These are phyloP conservation scores for Eutrema japonicum DNA, from an alignment of 345 rosid species.

Conservation along the genomic window DNA sequence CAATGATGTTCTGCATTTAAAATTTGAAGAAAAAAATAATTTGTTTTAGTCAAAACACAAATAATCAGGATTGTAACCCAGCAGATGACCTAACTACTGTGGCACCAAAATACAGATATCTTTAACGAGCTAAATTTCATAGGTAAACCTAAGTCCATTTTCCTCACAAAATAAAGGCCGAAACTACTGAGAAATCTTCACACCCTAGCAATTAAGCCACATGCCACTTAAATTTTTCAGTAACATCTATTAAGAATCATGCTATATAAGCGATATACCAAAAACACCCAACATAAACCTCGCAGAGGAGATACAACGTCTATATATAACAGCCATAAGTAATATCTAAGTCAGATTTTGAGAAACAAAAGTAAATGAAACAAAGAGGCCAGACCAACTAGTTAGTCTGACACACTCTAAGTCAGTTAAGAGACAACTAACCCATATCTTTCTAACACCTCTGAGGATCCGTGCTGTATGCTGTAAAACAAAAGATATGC, in stretches of 20 bases:
- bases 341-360: constrained; percentile 18
- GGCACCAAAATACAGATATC: constrained; percentile 28
- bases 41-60: constrained; percentile 12
- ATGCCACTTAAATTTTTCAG: constrained; percentile 3
- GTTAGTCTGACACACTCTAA: background rate
- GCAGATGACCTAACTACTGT: constrained; percentile 1
- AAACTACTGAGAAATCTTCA: background rate
- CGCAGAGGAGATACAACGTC: constrained; percentile 4
- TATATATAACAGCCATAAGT: constrained; percentile 13
- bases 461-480: constrained; percentile 53
- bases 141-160: constrained; percentile 16
- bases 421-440: constrained; percentile 50
- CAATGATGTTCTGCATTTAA: constrained; percentile 75
- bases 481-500: constrained; percentile 70
- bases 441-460: constrained; percentile 72
- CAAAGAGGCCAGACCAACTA: constrained; percentile 25
- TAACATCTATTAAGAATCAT: constrained; percentile 10
- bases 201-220: background rate
- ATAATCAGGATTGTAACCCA: constrained; percentile 12
- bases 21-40: constrained; percentile 27
- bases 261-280: constrained; percentile 17
- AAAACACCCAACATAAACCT: constrained; percentile 16
- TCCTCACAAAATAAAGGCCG: constrained; percentile 10
- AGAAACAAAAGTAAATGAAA: constrained; percentile 21
- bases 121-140: constrained; percentile 1